Conservation (phyloP, 164 flowering plant genomes). For the Vitis riparia region DNA sequence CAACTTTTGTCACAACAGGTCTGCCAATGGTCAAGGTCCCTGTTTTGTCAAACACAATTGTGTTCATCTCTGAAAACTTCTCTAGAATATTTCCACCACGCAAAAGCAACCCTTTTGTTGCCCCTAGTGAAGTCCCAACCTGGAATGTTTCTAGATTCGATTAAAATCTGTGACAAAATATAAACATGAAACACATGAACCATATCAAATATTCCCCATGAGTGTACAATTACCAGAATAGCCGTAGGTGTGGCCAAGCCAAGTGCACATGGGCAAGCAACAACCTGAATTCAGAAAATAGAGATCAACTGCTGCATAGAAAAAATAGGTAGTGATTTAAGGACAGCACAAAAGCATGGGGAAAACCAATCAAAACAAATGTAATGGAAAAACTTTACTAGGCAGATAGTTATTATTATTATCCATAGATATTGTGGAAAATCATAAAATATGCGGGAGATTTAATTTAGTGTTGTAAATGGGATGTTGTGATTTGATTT, state of each 20-base stretch:
- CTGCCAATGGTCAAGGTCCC: constrained; percentile 92
- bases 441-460: too few species aligned
- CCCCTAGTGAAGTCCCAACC: constrained; percentile 99
- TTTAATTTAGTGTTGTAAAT: too few species aligned
- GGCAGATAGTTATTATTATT: too few species aligned
- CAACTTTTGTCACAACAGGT: constrained; percentile 82
- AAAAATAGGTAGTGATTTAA: neutral
- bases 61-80: constrained; percentile 67
- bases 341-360: neutral
- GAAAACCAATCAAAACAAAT: neutral
- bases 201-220: neutral
- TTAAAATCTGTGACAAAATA: neutral
- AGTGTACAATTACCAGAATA: constrained; percentile 56
- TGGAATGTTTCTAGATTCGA: constrained; percentile 17
- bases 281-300: constrained; percentile 53
- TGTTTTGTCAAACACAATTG: constrained; percentile 96
- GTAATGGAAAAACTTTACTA: neutral
- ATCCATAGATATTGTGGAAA: too few species aligned
- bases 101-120: constrained; percentile 88
- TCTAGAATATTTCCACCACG: constrained; percentile 92
- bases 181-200: neutral
- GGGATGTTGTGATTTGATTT: too few species aligned
- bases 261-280: constrained; percentile 99
- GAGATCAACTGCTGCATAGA: neutral
- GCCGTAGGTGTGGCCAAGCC: constrained; percentile 99